Evolutionary conservation across 2,329 filamentous ascomycete species (phyloP), one percentile per base, ranked within the genome.

Genomic region (Alternaria incomplexa): DNA sequence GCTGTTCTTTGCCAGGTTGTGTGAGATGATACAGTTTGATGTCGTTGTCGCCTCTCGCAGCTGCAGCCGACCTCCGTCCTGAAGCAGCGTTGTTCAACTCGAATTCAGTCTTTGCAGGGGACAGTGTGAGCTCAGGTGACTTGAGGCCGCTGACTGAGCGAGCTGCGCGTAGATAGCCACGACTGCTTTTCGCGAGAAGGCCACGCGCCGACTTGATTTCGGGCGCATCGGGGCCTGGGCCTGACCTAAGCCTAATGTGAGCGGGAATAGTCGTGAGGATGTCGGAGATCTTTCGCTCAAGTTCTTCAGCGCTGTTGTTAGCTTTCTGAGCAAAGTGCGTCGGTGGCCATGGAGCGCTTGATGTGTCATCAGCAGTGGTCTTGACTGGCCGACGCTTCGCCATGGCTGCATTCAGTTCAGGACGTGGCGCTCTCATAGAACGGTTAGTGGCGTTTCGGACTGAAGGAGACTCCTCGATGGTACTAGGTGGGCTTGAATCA

Each of bases 11-110:
- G 36, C 91, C 93, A 17, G 91, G 90, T 51, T 93, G 89, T 13
- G 93, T 93, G 40, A 99, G 87, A 80, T 98, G 94, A 73, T 98
- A 99, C 3, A 97, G 85, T 78, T 94, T 93, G 74, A 97, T 95
- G 63, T 95, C 94, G 54, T 82, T 80, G 56, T 83, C 82, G 32
- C 64, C 64, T 43, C 73, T 66, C 36, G 66, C 32, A 15, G 72
- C 68, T 10, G 70, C 68, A 22, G 71, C 68, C 46, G 73, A 75
- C 55, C 65, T 72, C 64, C 81, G 68, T 32, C 75, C 73, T 48
- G 74, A 73, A 15, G 67, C 30, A 17, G 56, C 56, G 53, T 72
- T 72, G 56, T 63, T 69, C 44, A 66, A 63, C 22, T 78, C 77
- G 40, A 66, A 72, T n/a, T 78, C 75, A 48, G 59, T 68, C 64